These are phyloP conservation scores for Gossypium turneri DNA, from an alignment of 345 rosid species.

Conservation along the genomic window DNA sequence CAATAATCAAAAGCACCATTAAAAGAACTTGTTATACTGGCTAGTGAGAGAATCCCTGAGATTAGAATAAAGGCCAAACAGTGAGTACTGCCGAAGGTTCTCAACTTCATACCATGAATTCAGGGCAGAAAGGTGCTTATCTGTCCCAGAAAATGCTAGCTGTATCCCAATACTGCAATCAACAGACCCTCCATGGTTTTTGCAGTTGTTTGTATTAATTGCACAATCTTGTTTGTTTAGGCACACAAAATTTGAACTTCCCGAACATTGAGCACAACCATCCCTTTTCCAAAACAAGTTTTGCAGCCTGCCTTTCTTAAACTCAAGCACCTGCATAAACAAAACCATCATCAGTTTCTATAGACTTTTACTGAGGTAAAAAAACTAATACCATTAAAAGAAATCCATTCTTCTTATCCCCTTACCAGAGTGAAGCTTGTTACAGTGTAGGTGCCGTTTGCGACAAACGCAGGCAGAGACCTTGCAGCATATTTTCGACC, in stretches of 20 bases:
- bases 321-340: slow-evolving; percentile 73
- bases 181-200: slow-evolving; percentile 57
- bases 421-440: slow-evolving; percentile 97
- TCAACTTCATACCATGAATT: slow-evolving; percentile 98
- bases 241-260: slow-evolving; percentile 56
- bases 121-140: slow-evolving; percentile 73
- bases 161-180: slow-evolving; percentile 98
- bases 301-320: slow-evolving; percentile 84
- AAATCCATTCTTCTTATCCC: not conserved
- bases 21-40: slow-evolving; percentile 65
- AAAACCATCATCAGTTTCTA: not conserved
- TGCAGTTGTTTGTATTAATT: slow-evolving; percentile 58
- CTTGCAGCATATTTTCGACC: slow-evolving; percentile 96
- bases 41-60: slow-evolving; percentile 62
- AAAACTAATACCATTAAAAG: not conserved
- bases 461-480: slow-evolving; percentile 77
- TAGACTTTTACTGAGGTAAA: not conserved
- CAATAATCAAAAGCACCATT: slow-evolving; percentile 20
- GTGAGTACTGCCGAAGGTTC: slow-evolving; percentile 89
- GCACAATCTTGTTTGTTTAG: slow-evolving; percentile 88
- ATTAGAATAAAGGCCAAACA: slow-evolving; percentile 79
- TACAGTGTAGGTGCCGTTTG: slow-evolving; percentile 56
- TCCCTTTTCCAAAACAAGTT: slow-evolving; percentile 95
- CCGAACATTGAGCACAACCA: slow-evolving; percentile 78
- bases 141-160: slow-evolving; percentile 93